Conservation (phyloP, 83 land plant genomes). For the Thuja plicata region DNA sequence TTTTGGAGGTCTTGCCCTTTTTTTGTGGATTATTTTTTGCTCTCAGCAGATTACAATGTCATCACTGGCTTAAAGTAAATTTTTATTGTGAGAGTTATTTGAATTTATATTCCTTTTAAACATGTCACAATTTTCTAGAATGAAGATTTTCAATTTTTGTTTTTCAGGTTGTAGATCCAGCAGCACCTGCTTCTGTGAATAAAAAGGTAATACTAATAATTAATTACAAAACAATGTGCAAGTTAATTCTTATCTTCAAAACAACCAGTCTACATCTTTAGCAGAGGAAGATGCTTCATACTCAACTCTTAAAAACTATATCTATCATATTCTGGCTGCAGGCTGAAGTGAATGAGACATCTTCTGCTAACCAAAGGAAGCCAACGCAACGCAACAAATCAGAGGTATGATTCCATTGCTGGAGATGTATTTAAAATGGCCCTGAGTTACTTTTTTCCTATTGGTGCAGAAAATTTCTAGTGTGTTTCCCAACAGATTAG, state of each 20-base stretch:
- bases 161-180: slow-evolving; percentile 8
- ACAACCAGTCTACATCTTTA: background rate
- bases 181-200: background rate
- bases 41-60: background rate
- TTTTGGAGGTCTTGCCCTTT: background rate
- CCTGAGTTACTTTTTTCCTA: background rate
- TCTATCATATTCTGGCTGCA: background rate
- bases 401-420: slow-evolving; percentile 2
- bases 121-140: background rate
- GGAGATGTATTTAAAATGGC: background rate
- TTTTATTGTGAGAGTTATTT: background rate
- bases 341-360: background rate
- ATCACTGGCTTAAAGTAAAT: background rate
- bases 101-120: background rate
- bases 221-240: background rate
- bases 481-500: too few species aligned
- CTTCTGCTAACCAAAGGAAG: background rate
- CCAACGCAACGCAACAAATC: background rate
- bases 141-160: background rate
- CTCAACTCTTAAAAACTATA: background rate
- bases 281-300: background rate
- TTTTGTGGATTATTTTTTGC: background rate
- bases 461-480: background rate
- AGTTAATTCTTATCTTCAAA: background rate
- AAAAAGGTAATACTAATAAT: slow-evolving; percentile 1